phyloP scores from a whole-genome alignment of 495 filamentous ascomycete genomes.

The Rostrohypoxylon terebratum region DNA sequence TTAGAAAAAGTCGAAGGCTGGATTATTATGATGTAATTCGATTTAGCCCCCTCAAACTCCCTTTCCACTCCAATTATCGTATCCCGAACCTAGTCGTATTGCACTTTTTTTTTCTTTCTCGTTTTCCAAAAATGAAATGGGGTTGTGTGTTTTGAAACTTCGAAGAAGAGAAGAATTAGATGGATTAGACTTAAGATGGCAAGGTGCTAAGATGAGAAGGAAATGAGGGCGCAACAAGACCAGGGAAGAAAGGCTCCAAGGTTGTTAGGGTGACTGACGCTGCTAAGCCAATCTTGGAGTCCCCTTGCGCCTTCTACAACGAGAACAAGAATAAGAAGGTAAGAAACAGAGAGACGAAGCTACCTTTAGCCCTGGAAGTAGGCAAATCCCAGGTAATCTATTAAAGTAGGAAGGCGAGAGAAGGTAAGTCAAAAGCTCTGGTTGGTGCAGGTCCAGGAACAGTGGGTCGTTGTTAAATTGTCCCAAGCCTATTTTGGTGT shows the following conservation, averaged over 20 bases:
- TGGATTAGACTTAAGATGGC: constrained; percentile 12
- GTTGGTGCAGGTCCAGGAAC: constrained; percentile 34
- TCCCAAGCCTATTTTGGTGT: constrained; percentile 43
- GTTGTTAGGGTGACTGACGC: constrained; percentile 43
- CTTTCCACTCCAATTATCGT: constrained; percentile 44
- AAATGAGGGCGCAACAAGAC: constrained; percentile 31
- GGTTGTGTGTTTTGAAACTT: constrained; percentile 15
- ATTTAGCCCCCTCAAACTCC: constrained; percentile 39
- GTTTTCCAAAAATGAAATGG: constrained; percentile 35
- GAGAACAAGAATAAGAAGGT: background rate
- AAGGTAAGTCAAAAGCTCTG: constrained; percentile 25
- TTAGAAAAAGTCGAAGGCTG: constrained; percentile 22
- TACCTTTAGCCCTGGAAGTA: constrained; percentile 16
- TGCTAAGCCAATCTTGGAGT: constrained; percentile 43
- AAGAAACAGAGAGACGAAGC: constrained; percentile 23
- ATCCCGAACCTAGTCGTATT: constrained; percentile 39
- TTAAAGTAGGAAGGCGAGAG: constrained; percentile 16
- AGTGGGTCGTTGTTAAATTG: constrained; percentile 43
- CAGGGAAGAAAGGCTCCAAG: constrained; percentile 22
- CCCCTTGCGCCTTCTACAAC: constrained; percentile 43
- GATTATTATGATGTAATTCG: constrained; percentile 32
- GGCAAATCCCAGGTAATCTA: constrained; percentile 22
- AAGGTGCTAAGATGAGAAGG: constrained; percentile 14
- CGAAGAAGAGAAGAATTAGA: constrained; percentile 30
- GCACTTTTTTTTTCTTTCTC: constrained; percentile 19